phyloP scores from a whole-genome alignment of 2,329 filamentous ascomycete species.

The Fusarium acutatum region DNA sequence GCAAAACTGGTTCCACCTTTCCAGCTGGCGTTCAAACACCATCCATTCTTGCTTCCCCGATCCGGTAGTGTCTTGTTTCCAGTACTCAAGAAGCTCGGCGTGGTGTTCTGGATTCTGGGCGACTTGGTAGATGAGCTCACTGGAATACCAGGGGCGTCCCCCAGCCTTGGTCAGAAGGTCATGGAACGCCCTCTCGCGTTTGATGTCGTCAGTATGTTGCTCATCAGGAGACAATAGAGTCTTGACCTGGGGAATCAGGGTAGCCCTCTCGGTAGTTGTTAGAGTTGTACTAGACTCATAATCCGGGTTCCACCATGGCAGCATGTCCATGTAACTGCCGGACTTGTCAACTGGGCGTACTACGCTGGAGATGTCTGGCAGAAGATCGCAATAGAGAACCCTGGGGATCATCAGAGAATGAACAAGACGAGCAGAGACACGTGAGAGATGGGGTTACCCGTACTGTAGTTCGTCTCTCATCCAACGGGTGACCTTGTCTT shows the following conservation, averaged over 20 bases:
- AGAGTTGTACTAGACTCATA: constrained; percentile 4
- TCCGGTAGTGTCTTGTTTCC: constrained; percentile 10
- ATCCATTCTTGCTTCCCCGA: constrained; percentile 16
- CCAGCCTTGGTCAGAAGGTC: constrained; percentile 19
- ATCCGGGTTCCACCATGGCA: constrained; percentile 12
- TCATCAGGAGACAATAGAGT: constrained; percentile 1
- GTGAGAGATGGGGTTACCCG: constrained; percentile 4
- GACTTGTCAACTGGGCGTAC: constrained; percentile 19
- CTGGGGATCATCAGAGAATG: constrained; percentile 11
- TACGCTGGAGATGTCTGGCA: constrained; percentile 25
- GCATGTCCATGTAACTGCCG: constrained; percentile 14
- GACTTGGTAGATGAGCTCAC: constrained; percentile 19
- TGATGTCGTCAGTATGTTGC: not conserved
- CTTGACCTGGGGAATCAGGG: not conserved
- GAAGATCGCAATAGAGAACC: constrained; percentile 25
- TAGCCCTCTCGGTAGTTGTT: not conserved
- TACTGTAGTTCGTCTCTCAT: constrained; percentile 30
- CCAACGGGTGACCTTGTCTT: constrained; percentile 28
- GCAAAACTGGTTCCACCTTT: constrained; percentile 31
- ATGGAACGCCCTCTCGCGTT: constrained; percentile 18
- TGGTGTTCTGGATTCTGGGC: constrained; percentile 7
- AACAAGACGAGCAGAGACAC: not conserved
- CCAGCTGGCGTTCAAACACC: constrained; percentile 30
- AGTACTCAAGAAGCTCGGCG: constrained; percentile 20
- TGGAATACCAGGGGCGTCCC: constrained; percentile 35